Base-by-base conservation (phyloP, 768 basidiomycete genomes). In the Pleurotus platypus region DNA sequence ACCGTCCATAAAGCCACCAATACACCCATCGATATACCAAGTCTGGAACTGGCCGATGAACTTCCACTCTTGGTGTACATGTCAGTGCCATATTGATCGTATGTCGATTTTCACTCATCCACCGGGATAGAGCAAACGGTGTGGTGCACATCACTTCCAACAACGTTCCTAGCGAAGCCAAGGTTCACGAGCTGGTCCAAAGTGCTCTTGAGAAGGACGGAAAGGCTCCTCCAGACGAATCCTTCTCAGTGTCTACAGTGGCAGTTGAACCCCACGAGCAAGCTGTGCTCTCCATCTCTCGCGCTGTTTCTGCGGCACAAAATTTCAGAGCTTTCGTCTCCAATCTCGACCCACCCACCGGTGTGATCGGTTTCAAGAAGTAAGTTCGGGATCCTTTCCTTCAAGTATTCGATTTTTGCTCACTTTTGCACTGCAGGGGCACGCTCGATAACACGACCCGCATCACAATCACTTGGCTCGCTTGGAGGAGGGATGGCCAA, bases 21-120 rank as follows among this genome's bases (percentile, higher is more conserved):
- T 20, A 50, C 49, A 6, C 49, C 49, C 15, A 37, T 50, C n/a
- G 49, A 50, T 50, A 50, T 50, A 11, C 49, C 49, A n/a, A 27
- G 49, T 7, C 49, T 50, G 7, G 30, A 50, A n/a, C 49, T 50
- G 12, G 5, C 15, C 6, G 26, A 27, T 16, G 49, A 50, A n/a
- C 6, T 37, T 6, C 49, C 49, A 9, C 49, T 50, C 20, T 26
- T 50, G 11, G 38, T 50, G n/a, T 50, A 50, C 49, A 27, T 35
- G 49, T 50, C n/a, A 13, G 49, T 35, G 16, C 5, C 13, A 1
- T 20, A n/a, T 35, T 12, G 30, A 5, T 37, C 30, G 7, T n/a
- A 50, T 4, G 24, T 5, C 1, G 5, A 26, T 13, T 50, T 16
- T n/a, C 22, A 26, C 12, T 6, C 27, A 50, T 6, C 16, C 30